Conservation (phyloP, 169 alveolate species). For the Plasmodium gaboni region DNA sequence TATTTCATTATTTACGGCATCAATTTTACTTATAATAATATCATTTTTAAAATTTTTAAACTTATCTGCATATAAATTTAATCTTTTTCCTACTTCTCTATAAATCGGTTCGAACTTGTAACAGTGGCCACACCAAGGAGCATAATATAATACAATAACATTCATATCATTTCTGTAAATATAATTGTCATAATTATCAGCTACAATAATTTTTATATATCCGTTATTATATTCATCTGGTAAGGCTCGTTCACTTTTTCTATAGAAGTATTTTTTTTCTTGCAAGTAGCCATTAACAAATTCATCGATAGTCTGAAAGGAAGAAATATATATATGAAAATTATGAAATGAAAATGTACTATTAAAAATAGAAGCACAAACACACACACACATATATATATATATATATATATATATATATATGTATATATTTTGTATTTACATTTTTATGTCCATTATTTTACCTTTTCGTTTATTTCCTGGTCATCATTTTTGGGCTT, state of each 20-base stretch:
- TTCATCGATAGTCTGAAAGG: slow-evolving; percentile 44
- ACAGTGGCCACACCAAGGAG: slow-evolving; percentile 97
- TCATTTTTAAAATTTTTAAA: slow-evolving; percentile 46
- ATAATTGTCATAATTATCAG: slow-evolving; percentile 88
- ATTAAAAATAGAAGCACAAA: background rate
- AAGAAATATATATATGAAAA: background rate
- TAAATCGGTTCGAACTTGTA: slow-evolving; percentile 94
- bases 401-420: background rate
- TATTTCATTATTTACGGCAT: slow-evolving; percentile 71
- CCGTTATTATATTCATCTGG: slow-evolving; percentile 74
- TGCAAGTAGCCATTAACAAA: slow-evolving; percentile 24
- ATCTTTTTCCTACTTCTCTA: slow-evolving; percentile 79
- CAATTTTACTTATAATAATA: slow-evolving; percentile 63
- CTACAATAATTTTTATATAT: slow-evolving; percentile 76
- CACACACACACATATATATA: background rate
- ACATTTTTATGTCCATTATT: too few species aligned
- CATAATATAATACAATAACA: slow-evolving; percentile 92
- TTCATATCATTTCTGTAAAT: slow-evolving; percentile 82
- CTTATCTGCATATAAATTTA: slow-evolving; percentile 32
- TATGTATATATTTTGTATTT: background rate
- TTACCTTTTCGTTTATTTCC: slow-evolving; percentile 71
- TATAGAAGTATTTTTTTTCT: slow-evolving; percentile 53
- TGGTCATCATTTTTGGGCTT: slow-evolving; percentile 31
- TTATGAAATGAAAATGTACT: too few species aligned
- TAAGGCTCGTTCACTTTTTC: slow-evolving; percentile 61